phyloP scores from a whole-genome alignment of 169 alveolate genomes.

The Plasmodium vinckei region DNA sequence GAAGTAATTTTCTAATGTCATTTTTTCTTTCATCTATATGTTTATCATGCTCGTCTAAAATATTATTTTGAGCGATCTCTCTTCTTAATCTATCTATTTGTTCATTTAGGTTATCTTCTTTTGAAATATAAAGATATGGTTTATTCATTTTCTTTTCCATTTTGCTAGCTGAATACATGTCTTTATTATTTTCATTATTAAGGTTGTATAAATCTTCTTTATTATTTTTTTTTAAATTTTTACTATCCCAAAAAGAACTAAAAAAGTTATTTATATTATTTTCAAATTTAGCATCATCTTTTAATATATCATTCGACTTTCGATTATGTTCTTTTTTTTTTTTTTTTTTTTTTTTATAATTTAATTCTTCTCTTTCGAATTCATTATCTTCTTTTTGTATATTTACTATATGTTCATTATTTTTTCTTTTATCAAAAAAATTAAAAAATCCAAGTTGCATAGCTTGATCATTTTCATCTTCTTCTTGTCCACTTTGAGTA shows the following conservation, averaged over 20 bases:
- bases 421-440: no score
- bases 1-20: neutral
- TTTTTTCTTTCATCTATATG: neutral
- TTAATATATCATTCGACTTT: neutral
- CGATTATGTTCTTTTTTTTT: neutral
- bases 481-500: no score
- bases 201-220: neutral
- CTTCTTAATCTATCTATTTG: slow-evolving; percentile 3
- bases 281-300: neutral
- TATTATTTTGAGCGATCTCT: slow-evolving; percentile 3
- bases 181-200: slow-evolving; percentile 6
- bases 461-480: no score
- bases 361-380: neutral
- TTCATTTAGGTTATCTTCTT: neutral
- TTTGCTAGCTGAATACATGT: neutral
- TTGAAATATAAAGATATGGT: neutral
- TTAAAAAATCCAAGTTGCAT: no score
- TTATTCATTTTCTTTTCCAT: neutral
- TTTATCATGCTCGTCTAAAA: neutral
- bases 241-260: neutral
- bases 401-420: neutral
- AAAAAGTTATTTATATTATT: neutral
- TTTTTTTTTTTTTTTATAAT: neutral
- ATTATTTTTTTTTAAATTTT: neutral
- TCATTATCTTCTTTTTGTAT: neutral